phyloP scores from a whole-genome alignment of 2,329 filamentous ascomycete genomes.

The Ceratocystis lukuohia region DNA sequence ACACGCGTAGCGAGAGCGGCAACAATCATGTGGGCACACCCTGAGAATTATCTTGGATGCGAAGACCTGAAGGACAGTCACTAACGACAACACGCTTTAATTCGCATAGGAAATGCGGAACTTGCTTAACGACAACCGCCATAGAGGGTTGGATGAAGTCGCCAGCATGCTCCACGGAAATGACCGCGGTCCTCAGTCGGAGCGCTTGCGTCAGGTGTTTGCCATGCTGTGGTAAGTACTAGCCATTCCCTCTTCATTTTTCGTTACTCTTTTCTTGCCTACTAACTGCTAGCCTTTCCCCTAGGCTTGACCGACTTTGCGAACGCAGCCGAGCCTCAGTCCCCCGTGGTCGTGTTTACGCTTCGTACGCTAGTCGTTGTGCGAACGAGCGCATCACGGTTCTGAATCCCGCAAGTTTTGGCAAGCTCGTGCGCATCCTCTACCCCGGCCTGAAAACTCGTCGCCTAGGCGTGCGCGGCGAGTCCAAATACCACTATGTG shows the following conservation, averaged over 20 bases:
- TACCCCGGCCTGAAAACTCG: conserved; percentile 92
- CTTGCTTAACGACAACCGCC: conserved; percentile 55
- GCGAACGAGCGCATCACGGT: conserved; percentile 89
- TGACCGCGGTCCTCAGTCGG: conserved; percentile 66
- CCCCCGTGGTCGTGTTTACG: conserved; percentile 83
- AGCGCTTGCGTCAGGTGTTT: conserved; percentile 73
- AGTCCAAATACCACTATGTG: conserved; percentile 96
- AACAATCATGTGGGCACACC: conserved; percentile 25
- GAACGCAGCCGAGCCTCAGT: conserved; percentile 70
- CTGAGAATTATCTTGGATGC: no score
- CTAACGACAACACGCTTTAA: not conserved
- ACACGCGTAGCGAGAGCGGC: conserved; percentile 12
- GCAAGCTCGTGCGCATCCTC: conserved; percentile 89
- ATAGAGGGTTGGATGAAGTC: conserved; percentile 55
- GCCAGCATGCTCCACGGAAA: conserved; percentile 65
- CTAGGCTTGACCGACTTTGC: conserved; percentile 61
- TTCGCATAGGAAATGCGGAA: conserved; percentile 50
- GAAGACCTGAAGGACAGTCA: no score
- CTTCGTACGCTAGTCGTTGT: conserved; percentile 85
- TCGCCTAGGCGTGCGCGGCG: conserved; percentile 79
- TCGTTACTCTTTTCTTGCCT: not conserved
- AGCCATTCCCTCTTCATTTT: conserved; percentile 17
- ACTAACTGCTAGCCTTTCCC: not conserved
- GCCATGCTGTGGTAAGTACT: conserved; percentile 71
- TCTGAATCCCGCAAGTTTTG: conserved; percentile 91